Evolutionary conservation across 305 asterid genomes (phyloP).

Genomic region (Fraxinus floribunda): DNA sequence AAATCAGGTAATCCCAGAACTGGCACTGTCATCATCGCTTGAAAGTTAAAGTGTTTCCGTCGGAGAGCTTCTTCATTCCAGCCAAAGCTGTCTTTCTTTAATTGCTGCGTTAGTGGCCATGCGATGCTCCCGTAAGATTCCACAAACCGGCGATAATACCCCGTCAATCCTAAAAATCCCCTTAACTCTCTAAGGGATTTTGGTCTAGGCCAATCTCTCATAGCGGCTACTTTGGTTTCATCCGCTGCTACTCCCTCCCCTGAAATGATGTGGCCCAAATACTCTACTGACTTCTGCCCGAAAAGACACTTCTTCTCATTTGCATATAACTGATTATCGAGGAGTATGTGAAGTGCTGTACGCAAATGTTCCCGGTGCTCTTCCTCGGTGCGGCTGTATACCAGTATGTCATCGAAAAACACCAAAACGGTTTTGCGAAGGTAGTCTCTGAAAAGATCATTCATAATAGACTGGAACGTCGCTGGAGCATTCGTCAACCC

Average conservation of each 20-base stretch:
- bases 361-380: neutral
- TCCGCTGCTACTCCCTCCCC: neutral
- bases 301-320: neutral
- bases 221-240: neutral
- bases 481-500: neutral
- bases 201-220: neutral
- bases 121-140: too few relatives aligned
- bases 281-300: neutral
- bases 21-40: too few relatives aligned
- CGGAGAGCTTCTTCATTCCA: too few relatives aligned
- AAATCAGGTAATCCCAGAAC: too few relatives aligned
- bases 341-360: neutral
- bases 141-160: neutral
- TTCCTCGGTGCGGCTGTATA: neutral
- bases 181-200: neutral
- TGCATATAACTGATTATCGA: neutral
- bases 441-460: neutral
- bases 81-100: too few relatives aligned
- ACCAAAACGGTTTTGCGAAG: neutral
- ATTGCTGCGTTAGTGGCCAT: too few relatives aligned
- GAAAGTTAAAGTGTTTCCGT: too few relatives aligned
- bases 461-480: neutral
- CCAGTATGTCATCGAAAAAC: neutral
- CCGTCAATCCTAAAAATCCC: neutral
- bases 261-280: neutral